Conservation (phyloP, 495 filamentous ascomycete species). For the Gamarada debralockiae region DNA sequence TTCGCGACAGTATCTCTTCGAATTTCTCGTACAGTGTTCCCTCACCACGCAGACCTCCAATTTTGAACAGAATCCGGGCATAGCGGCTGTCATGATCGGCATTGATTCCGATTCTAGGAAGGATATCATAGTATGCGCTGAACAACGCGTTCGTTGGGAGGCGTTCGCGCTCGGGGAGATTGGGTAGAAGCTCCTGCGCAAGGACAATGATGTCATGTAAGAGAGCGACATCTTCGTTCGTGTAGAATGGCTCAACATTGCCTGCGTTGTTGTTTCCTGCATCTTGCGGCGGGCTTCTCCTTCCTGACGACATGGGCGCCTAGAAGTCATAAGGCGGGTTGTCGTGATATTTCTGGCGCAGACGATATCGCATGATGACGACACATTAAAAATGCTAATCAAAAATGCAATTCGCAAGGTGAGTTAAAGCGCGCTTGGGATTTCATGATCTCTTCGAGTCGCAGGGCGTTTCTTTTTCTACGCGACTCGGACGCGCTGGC, state of each 20-base stretch:
- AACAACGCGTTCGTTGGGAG: conserved; percentile 77
- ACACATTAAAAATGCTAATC: not conserved
- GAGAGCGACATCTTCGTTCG: conserved; percentile 79
- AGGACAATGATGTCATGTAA: conserved; percentile 70
- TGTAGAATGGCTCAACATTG: conserved; percentile 34
- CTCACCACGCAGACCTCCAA: conserved; percentile 55
- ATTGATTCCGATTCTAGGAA: conserved; percentile 62
- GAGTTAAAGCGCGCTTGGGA: not conserved
- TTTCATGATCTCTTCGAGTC: no score
- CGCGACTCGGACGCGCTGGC: no score
- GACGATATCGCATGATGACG: not conserved
- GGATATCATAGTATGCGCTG: conserved; percentile 69
- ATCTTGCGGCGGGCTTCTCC: conserved; percentile 17
- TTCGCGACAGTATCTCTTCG: conserved; percentile 54
- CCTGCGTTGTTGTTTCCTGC: conserved; percentile 12
- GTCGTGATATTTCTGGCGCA: not conserved
- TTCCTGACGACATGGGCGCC: conserved; percentile 20
- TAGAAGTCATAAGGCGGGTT: conserved; percentile 12
- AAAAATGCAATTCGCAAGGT: not conserved
- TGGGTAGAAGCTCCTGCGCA: conserved; percentile 57
- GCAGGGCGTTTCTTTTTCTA: no score
- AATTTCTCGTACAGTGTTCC: conserved; percentile 61
- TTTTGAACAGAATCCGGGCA: conserved; percentile 74
- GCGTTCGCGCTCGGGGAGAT: conserved; percentile 53
- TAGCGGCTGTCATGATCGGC: conserved; percentile 69